Percentiles rank a stretch among this genome's conserved stretches.
Conservation (phyloP, 371 early-diverging fungal genomes). For the Mucor velutinosus region DNA sequence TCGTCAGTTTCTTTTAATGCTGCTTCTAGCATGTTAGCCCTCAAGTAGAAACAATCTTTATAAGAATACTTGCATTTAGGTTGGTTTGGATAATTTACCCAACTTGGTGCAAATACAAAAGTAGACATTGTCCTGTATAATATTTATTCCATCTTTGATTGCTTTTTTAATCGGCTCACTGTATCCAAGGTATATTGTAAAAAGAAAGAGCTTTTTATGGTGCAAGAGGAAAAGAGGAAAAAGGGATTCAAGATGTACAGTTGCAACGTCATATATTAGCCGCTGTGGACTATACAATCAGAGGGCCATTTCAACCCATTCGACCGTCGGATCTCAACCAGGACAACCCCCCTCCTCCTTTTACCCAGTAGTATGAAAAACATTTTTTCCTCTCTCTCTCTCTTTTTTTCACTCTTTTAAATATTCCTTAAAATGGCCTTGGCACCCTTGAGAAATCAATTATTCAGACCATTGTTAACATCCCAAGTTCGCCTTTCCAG, state of each 20-base stretch:
- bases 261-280: not conserved
- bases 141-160: slow-evolving; percentile 5
- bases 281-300: not conserved
- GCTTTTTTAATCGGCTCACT: not conserved
- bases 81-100: slow-evolving; percentile 25
- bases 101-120: slow-evolving; percentile 32
- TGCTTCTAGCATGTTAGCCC: not conserved
- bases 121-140: slow-evolving; percentile 24
- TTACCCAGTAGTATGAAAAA: not conserved
- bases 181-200: not conserved
- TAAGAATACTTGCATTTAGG: slow-evolving; percentile 16
- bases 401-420: slow-evolving; percentile 8
- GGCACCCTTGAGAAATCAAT: slow-evolving; percentile 16
- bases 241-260: not conserved
- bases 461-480: slow-evolving; percentile 13
- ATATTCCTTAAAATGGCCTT: slow-evolving; percentile 15
- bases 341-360: not conserved
- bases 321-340: not conserved
- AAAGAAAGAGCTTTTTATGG: not conserved
- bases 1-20: slow-evolving; percentile 16
- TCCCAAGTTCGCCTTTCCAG: slow-evolving; percentile 16
- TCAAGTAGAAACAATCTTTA: not conserved
- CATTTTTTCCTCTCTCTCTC: not conserved
- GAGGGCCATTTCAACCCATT: not conserved
- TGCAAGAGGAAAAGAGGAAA: not conserved